Conservation (phyloP, 306 rosid species). For the Quercus cerris region DNA sequence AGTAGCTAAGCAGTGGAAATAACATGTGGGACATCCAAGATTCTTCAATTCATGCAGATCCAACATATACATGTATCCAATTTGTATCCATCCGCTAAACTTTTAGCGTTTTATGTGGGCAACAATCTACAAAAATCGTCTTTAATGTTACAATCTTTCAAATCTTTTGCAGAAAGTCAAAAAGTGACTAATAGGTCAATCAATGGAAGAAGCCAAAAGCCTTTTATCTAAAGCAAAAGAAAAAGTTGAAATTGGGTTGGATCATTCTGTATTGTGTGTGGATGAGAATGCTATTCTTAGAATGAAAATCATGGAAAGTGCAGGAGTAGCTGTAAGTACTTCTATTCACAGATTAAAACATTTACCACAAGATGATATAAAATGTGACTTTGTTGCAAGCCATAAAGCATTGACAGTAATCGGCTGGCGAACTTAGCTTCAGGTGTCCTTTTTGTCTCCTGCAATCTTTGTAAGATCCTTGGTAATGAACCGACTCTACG, state of each 20-base stretch:
- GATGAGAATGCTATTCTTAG: background rate
- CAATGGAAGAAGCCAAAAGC: background rate
- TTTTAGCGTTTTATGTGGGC: background rate
- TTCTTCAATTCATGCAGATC: too few relatives aligned
- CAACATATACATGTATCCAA: background rate
- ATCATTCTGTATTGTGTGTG: background rate
- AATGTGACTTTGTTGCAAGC: conserved; percentile 44
- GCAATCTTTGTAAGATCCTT: conserved; percentile 21
- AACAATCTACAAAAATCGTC: too few relatives aligned
- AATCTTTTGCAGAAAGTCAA: too few relatives aligned
- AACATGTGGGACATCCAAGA: too few relatives aligned
- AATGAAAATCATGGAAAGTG: background rate
- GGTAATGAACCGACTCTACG: conserved; percentile 51
- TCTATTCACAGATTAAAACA: background rate
- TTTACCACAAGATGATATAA: conserved; percentile 80
- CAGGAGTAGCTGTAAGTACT: background rate
- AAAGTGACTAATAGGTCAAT: background rate
- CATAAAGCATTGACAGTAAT: conserved; percentile 44
- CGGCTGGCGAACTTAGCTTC: conserved; percentile 53
- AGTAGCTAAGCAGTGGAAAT: too few relatives aligned
- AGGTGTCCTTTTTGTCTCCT: conserved; percentile 39
- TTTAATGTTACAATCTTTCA: too few relatives aligned
- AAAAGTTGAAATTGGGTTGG: background rate
- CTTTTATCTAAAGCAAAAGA: background rate
- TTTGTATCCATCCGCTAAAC: background rate